Base-by-base conservation (phyloP, 768 basidiomycete genomes). In the Vararia minispora region DNA sequence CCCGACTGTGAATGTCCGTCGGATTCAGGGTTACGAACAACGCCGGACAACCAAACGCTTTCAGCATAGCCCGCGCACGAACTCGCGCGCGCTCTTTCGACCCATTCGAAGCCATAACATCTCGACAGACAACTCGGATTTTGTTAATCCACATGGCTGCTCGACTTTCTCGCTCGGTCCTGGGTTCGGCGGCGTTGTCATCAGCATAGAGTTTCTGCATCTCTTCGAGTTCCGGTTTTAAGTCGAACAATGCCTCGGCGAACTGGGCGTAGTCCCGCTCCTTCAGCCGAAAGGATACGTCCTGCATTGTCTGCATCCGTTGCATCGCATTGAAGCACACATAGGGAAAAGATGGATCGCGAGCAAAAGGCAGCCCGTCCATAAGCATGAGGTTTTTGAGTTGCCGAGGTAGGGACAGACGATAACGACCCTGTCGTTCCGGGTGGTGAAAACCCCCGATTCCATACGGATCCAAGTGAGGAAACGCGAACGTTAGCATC, bases 1-100 rank as follows among this genome's bases (percentile, higher is more conserved):
- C 1, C 1, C 65, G 66, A 47, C 63, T 65, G 27, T 63, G 56
- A 0, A 63, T 45, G 39, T 66, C 65, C 14, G 58, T 56, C 16
- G 68, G 68, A 51, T 69, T 69, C 3, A 33, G 6, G 3, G 31
- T 33, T 2, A 33, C 3, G 16, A 12, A 33, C 17, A 33, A 8
- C 2, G 31, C 31, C 2, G 31, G 31, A 8, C 31, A 33, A 2
- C 31, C 31, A 18, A 13, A 18, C 31, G 31, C 20, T 17, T 33
- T 33, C 12, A 33, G 17, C 17, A 33, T 2, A 10, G 31, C 11
- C n/a, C n/a, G n/a, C n/a, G n/a, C n/a, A n/a, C n/a, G n/a, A n/a
- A n/a, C n/a, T n/a, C n/a, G n/a, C n/a, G n/a, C n/a, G n/a, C n/a
- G n/a, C n/a, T n/a, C n/a, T n/a, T n/a, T n/a, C n/a, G n/a, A n/a